Evolutionary conservation across 202 grass and related monocot genomes (phyloP).

Genomic region (Setaria italica): DNA sequence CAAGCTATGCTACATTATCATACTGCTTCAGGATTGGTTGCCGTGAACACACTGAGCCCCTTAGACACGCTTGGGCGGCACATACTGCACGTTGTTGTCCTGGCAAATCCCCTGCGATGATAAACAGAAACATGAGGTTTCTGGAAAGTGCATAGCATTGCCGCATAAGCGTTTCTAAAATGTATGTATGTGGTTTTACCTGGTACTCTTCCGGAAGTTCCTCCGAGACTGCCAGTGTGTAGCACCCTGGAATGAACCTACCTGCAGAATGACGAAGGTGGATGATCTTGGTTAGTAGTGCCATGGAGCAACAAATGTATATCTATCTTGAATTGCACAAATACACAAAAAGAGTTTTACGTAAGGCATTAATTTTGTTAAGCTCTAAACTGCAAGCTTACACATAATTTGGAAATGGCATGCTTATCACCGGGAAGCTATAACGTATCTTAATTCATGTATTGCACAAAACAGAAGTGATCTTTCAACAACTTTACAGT

Average conservation of each 20-base stretch:
- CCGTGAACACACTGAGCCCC: not conserved
- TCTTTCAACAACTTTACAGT: not conserved
- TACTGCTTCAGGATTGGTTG: not conserved
- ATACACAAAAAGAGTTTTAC: not conserved
- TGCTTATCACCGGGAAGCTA: not conserved
- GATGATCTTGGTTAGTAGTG: not conserved
- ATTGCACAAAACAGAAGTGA: not conserved
- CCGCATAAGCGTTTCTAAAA: not conserved
- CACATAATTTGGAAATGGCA: not conserved
- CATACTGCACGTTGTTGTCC: slow-evolving; percentile 84
- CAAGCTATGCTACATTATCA: not conserved
- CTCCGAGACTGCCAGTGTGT: slow-evolving; percentile 90
- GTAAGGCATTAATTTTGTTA: not conserved
- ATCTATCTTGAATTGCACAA: not conserved
- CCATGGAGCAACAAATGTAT: not conserved
- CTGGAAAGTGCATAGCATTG: not conserved
- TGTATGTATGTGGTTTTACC: slow-evolving; percentile 35
- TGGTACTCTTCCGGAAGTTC: slow-evolving; percentile 97
- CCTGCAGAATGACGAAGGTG: slow-evolving; percentile 50
- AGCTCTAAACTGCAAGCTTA: not conserved
- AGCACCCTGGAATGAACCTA: slow-evolving; percentile 92
- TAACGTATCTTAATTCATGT: not conserved
- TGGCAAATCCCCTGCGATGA: slow-evolving; percentile 70
- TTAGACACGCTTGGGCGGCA: slow-evolving; percentile 73
- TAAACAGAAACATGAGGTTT: slow-evolving; percentile 28